Conservation (phyloP, 371 early-diverging fungal genomes). For the Vittaforma corneae region DNA sequence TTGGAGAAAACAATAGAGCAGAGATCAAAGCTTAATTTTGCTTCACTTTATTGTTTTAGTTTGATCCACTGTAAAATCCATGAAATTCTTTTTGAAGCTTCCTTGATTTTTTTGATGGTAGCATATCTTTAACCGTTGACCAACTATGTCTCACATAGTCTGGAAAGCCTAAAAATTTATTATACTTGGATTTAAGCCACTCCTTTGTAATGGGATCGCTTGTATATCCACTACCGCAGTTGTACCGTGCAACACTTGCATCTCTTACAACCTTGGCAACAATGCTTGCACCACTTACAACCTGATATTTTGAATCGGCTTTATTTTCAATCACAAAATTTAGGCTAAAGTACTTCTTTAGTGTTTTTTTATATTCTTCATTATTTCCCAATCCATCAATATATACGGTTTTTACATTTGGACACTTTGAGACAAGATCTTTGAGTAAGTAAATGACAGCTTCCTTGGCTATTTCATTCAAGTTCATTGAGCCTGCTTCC, state of each 20-base stretch:
- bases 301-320: conserved; percentile 83
- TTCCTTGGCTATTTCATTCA: conserved; percentile 82
- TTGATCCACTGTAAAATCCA: background rate
- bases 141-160: conserved; percentile 82
- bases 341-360: conserved; percentile 66
- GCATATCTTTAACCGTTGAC: conserved; percentile 67
- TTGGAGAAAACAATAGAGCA: no score
- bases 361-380: conserved; percentile 66
- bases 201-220: conserved; percentile 76
- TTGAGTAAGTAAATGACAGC: conserved; percentile 61
- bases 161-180: conserved; percentile 81
- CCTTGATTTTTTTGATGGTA: conserved; percentile 5
- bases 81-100: background rate
- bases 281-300: conserved; percentile 94
- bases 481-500: conserved; percentile 62
- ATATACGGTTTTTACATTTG: conserved; percentile 58
- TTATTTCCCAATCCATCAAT: conserved; percentile 93
- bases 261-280: conserved; percentile 92
- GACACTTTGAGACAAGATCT: conserved; percentile 22
- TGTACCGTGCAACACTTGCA: conserved; percentile 41
- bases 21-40: no score
- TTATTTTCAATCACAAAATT: conserved; percentile 74
- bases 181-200: conserved; percentile 70
- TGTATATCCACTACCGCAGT: conserved; percentile 90
- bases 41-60: background rate